Base-by-base conservation (phyloP, 805 yeast genomes). In the Candida montana region DNA sequence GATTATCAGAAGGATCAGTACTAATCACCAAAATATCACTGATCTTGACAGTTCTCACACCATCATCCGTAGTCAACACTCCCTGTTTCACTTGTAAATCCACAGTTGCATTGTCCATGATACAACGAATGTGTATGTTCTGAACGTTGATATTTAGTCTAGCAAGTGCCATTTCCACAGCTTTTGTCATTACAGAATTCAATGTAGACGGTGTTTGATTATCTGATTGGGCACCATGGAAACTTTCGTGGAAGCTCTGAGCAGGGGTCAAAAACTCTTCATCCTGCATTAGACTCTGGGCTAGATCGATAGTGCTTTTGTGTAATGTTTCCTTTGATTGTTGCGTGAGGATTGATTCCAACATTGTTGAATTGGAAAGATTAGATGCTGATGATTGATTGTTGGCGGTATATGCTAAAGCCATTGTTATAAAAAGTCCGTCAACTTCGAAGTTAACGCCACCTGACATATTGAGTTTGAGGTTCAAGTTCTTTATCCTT, bases 261-360 rank as follows among this genome's bases (percentile, higher is more conserved):
- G 27, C 30, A 4, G 42, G 41, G 2, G 47, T 31, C 7, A 43
- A 39, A 19, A 42, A 37, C 2, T 49, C 55, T 7, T 46, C 54
- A 16, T 53, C 57, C 17, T 64, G 63, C 33, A 68, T 55, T 33
- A 69, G 55, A 11, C 73, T 67, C 47, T 72, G 74, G 3, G 93
- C 88, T 41, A 88, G 67, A 51, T 83, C 87, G 18, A 81, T 80
- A 0, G 91, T 81, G 43, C 93, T 83, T 52, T 79, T 83, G 0
- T 85, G 79, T 42, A 85, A 59, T 42, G 80, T 77, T 42, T 76
- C 76, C 44, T 64, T 67, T 2, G 58, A 52, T 31, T 57, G 64
- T 18, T 60, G 62, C 29, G 57, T 41, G 10, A 37, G 28, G 15
- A 40, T 31, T n/a, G 44, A 37, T 15, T 36, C 39, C 9, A 68